Base-by-base conservation (phyloP, 257 asterid genomes). In the Lycium ferocissimum region DNA sequence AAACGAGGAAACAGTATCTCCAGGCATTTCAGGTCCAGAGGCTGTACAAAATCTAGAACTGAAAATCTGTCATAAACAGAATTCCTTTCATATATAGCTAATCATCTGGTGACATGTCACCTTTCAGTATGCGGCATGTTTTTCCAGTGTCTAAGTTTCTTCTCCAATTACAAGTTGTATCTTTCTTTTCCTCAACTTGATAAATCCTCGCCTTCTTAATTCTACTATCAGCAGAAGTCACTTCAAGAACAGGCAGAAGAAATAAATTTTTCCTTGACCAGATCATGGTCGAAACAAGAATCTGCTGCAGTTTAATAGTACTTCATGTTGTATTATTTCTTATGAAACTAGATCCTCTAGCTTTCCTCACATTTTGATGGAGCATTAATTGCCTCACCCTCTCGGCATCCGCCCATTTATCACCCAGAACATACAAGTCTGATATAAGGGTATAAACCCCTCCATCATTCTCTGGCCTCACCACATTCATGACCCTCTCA, bases 401-500 rank as follows among this genome's bases (percentile, higher is more conserved):
- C 85, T 92, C 93, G 0, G 95, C 94, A 57, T 94, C 92, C 3
- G 85, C 86, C 90, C 89, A 88, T 85, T 88, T 93, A 14, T 88
- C 92, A 58, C 84, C 82, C 83, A 93, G 84, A 47, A 86, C 88
- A 83, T 92, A 91, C 83, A 94, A 14, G 86, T 94, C 95, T 26
- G 90, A 86, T 54, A 94, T 85, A 72, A 91, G 87, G n/a, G 92
- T 83, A 81, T 92, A 94, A 81, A 93, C 88, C 79, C 94, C 95
- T 63, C 97, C 94, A 62, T 89, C 94, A 9, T 87, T 87, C 76
- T 92, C 94, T 6, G 95, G 97, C 73, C 84, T 86, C 81, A 93
- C 90, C 85, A 87, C 63, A 71, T 83, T 83, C 91, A 87, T 84
- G 82, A 94, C 94, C 87, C 84, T 79, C 35, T 91, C 91, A 37